Base-by-base conservation (phyloP, 768 basidiomycete species). In the Hebeloma cylindrosporum region DNA sequence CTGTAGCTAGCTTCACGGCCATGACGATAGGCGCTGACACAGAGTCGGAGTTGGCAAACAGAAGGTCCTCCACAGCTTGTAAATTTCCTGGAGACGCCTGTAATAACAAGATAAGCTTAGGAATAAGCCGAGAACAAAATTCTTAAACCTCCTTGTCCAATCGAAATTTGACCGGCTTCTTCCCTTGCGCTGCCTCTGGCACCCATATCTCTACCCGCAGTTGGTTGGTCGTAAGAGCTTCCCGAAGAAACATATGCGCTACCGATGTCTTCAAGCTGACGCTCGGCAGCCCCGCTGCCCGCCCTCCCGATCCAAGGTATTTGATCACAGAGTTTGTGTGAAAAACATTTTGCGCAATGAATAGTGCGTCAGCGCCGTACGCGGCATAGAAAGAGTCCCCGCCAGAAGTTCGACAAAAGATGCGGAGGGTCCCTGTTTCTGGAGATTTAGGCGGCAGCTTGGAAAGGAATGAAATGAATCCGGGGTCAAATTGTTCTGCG, bases 251-350 rank as follows among this genome's bases (percentile, higher is more conserved):
- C 27, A 73, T 73, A 53, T 89, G 87, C 0, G 93, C 93, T 13
- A 92, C 80, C 11, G 78, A 79, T 45, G 74, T 67, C 59, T 81
- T 89, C 43, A 99, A 72, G 0, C 78, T 80, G 37, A 96, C 92
- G 41, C 83, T 85, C 0, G 90, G 83, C 1, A 96, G 69, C 2
- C 82, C 80, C 0, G 72, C 76, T 0, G 69, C 60, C 52, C 73
- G 75, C 22, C 81, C 80, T 0, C 78, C 79, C 0, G 67, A 60
- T 5, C 95, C 95, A 30, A 96, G 81, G 60, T 90, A 88, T 65
- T 95, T 95, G 65, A 99, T 76, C 47, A 97, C 93, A 1, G 90
- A 85, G 56, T 90, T 88, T 2, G 96, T 99, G 44, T 80, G 85
- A 56, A 80, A 93, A 41, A 88, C 82, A 54, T 90, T 77, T 14